Evolutionary conservation across 2,329 filamentous ascomycete species (phyloP), one percentile per base, ranked within the genome.

Genomic region (Penicillium vulpinum): DNA sequence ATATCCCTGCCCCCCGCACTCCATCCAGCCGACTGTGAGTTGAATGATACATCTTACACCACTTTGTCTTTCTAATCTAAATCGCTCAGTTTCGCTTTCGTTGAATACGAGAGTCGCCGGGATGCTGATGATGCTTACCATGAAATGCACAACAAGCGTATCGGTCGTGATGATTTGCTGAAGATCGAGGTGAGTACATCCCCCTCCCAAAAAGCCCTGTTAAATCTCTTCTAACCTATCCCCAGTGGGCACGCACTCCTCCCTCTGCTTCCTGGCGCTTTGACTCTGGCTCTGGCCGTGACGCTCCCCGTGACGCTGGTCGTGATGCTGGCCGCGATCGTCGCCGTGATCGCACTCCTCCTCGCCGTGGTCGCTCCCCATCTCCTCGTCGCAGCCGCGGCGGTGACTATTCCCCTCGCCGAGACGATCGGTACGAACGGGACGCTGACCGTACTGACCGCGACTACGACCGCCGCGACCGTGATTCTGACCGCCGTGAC

Each of bases 111-210:
- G 81, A 95, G 92, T 77, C 91, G 93, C 70, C 92, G 94, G 68
- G 94, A 99, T 82, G 92, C 94, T 63, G 94, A 99, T 77, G 94
- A 99, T 80, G 94, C 94, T 46, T 99, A 99, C 75, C 91, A 99
- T 77, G 94, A 99, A 81, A 99, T 99, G 94, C 94, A 99, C 75
- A 97, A 97, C 83, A 97, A 97, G 86, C 91, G 93, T 66, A 92
- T 99, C 68, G 92, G 92, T 46, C 89, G 93, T 62, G 94, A 99
- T 73, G 94, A 99, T 71, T 81, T 96, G 58, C 76, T 99, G 80
- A 99, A 99, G 82, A 97, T 99, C 65, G 94, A 99, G 85, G 94
- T 96, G 79, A 66, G 84, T 58, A n/a, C 26, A 29, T 11, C 49
- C 16, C 29, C 21, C 16, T 33, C 21, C 22, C n/a, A 3, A 22